Base-by-base conservation (phyloP, 768 basidiomycete species). In the Amanita molliuscula region DNA sequence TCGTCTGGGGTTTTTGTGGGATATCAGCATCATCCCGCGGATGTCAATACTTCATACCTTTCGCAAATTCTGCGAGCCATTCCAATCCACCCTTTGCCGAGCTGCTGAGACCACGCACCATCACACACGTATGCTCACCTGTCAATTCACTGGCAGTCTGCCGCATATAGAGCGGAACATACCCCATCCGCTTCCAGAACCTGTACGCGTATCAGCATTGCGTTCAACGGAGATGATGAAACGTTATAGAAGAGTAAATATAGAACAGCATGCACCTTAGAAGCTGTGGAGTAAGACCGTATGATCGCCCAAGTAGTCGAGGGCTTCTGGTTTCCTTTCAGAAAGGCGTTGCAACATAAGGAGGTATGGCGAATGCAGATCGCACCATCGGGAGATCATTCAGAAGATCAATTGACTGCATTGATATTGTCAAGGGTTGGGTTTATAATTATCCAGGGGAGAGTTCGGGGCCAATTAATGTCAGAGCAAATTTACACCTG, bases 121-220 rank as follows among this genome's bases (percentile, higher is more conserved):
- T 98, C 31, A 97, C 84, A 60, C 92, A 94, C 0, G 90, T 88
- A 61, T 96, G 87, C 66, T 99, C 96, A 34, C 96, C 96, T 0
- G 96, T 99, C 45, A 98, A 74, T 58, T 96, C 93, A 62, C 91
- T 96, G 52, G 83, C 74, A 4, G 92, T 95, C 66, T 98, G 96
- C 26, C 95, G 82, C 26, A 98, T 66, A 60, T 98, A 98, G 11
- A 98, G 72, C 0, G 96, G 96, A 0, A 89, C 77, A 62, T 86
- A 99, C 10, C 89, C 88, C 1, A 84, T 82, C 18, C 91, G 79
- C 66, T 98, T 98, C 96, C 96, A 98, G 72, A 98, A 99, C 53
- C 90, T 76, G 42, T 13, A 13, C 8, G 44, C 40, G 43, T 28
- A 29, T 58, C 33, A 56, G 42, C 9, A 37, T 18, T 13, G 44